Conservation (phyloP, 805 yeast genomes). For the Pichia occidentalis region DNA sequence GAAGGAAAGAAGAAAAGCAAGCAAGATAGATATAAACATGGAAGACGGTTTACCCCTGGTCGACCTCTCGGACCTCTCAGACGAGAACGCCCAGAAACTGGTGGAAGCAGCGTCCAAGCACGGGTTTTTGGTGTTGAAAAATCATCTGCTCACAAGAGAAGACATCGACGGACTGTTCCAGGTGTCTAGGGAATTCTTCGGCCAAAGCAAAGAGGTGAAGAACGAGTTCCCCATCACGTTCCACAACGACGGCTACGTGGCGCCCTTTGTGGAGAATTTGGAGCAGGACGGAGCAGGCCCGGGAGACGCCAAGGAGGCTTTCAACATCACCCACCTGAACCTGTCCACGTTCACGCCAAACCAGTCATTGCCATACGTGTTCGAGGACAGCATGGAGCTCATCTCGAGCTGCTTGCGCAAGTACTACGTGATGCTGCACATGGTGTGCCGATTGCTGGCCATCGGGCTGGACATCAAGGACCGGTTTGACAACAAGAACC, state of each 20-base stretch:
- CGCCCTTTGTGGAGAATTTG: constrained; percentile 34
- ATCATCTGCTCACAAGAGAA: constrained; percentile 36
- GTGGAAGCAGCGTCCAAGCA: constrained; percentile 42
- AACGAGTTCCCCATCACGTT: constrained; percentile 28
- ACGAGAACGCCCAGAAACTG: constrained; percentile 26
- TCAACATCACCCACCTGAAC: constrained; percentile 51
- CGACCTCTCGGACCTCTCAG: constrained; percentile 4
- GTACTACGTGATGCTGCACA: constrained; percentile 11
- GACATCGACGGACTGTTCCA: constrained; percentile 35
- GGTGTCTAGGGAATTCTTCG: constrained; percentile 35
- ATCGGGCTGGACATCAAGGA: constrained; percentile 53
- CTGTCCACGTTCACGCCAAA: constrained; percentile 38
- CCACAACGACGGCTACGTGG: constrained; percentile 42
- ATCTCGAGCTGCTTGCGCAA: constrained; percentile 26
- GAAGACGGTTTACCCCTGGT: neutral
- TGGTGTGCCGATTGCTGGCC: constrained; percentile 43
- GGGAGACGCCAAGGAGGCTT: constrained; percentile 64
- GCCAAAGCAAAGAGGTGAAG: constrained; percentile 32
- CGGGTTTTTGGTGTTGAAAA: constrained; percentile 43
- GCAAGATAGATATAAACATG: no score
- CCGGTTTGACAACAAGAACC: constrained; percentile 31
- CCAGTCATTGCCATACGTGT: constrained; percentile 43
- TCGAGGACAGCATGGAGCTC: constrained; percentile 34
- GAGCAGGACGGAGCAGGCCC: constrained; percentile 21
- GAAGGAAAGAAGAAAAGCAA: no score